Base-by-base conservation (phyloP, 2,329 filamentous ascomycete genomes). In the Coniochaeta sp. region DNA sequence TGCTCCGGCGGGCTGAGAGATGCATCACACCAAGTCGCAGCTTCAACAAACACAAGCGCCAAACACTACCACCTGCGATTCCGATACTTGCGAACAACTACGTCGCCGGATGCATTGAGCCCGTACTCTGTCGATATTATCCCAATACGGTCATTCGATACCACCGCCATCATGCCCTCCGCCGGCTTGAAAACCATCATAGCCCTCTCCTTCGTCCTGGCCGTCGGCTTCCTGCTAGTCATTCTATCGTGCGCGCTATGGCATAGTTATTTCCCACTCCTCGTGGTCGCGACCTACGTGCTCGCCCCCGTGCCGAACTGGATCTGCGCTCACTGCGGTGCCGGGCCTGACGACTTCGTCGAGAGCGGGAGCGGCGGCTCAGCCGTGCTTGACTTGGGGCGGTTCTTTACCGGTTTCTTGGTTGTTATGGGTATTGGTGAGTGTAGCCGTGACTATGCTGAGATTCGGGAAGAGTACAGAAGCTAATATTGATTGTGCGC, bases 111-210 rank as follows among this genome's bases (percentile, higher is more conserved):
- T n/a, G n/a, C n/a, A n/a, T n/a, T n/a, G n/a, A n/a, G n/a, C n/a
- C n/a, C n/a, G n/a, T n/a, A n/a, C n/a, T n/a, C n/a, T n/a, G n/a
- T n/a, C n/a, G n/a, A 42, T 26, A 42, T 14, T 4, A 26, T 14
- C 18, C 22, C 33, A 20, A 24, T 4, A 22, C n/a, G n/a, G n/a
- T n/a, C n/a, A n/a, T n/a, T n/a, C n/a, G 13, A 27, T 2, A 14
- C 28, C 20, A 27, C 26, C 32, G 16, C 65, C 73, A 77, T 63
- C 57, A 82, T 83, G 79, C 70, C 79, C 74, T 82, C 89, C 77
- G 91, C 94, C 63, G 94, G 94, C 68, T 85, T 99, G 66, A 97
- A 96, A 76, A 99, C 94, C 61, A 99, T 99, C 73, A 99, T 99
- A 71, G 90, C 89, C 58, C 88, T 99, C 62, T 97, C 94, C 67